A percentile compares a stretch with the other conserved stretches of the same genome.
Conservation (phyloP, 2,329 filamentous ascomycete species). For the Nemania abortiva region DNA sequence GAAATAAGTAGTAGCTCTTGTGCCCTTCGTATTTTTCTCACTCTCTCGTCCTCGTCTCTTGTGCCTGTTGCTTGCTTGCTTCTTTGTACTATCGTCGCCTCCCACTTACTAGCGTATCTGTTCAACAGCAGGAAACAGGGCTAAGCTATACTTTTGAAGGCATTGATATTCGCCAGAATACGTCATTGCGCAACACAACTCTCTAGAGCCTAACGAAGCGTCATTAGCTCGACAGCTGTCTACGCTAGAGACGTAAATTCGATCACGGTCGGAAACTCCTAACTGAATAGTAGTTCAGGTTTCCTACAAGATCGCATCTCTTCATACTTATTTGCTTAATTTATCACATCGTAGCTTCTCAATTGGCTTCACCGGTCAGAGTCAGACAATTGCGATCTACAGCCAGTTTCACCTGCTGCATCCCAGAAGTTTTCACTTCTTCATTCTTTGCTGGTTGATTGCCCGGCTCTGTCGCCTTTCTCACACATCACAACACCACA, state of each 20-base stretch:
- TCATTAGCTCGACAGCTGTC: slow-evolving; percentile 4
- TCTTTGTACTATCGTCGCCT: not conserved
- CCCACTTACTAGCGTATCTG: not conserved
- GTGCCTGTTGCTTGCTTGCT: not conserved
- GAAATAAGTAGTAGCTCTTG: not conserved
- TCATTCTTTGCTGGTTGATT: not conserved
- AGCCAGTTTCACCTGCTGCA: not conserved
- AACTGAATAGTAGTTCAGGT: not conserved
- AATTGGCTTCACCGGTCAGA: not conserved
- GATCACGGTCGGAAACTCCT: slow-evolving; percentile 1
- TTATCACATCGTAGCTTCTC: not conserved
- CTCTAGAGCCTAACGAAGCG: not conserved
- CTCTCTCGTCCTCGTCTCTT: not conserved
- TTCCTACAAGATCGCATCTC: not conserved
- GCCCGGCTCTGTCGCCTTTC: not conserved
- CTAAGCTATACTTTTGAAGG: slow-evolving; percentile 30
- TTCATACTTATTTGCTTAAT: not conserved
- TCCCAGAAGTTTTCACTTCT: not conserved
- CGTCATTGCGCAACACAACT: slow-evolving; percentile 34
- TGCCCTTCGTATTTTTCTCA: not conserved
- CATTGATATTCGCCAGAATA: slow-evolving; percentile 36
- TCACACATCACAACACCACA: not conserved
- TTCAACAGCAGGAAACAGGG: not conserved
- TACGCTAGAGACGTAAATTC: not conserved
- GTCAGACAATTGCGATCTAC: not conserved